Evolutionary conservation across 352 stramenopile species (phyloP).

Genomic region (Globisporangium nagaii): DNA sequence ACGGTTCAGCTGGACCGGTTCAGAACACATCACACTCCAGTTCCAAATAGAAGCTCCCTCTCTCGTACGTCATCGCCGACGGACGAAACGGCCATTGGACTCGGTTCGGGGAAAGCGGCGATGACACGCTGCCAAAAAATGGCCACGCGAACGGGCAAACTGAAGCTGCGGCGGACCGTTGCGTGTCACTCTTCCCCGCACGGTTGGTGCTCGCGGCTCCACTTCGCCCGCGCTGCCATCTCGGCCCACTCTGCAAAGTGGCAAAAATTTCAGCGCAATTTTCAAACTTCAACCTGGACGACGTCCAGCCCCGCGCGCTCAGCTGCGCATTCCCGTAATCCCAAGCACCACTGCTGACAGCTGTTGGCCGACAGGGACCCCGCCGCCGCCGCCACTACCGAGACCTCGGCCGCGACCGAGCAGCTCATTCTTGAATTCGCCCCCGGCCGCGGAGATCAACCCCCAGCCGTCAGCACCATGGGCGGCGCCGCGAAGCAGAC

Average conservation of each 20-base stretch:
- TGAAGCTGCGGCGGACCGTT: no score
- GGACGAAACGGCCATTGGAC: neutral
- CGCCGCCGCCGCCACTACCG: no score
- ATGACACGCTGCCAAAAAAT: neutral
- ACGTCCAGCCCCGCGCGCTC: neutral
- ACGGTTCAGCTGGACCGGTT: neutral
- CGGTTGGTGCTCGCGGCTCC: no score
- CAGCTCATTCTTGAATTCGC: constrained; percentile 5
- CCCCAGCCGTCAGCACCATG: constrained; percentile 19
- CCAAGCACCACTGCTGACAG: neutral
- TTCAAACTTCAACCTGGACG: constrained; percentile 7
- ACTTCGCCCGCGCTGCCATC: no score
- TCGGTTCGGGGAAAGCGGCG: no score
- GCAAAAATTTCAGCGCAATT: constrained; percentile 8
- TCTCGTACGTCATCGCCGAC: neutral
- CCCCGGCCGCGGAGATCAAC: neutral
- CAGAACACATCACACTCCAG: neutral
- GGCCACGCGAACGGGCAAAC: neutral
- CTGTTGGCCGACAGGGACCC: no score
- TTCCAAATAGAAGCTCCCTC: neutral
- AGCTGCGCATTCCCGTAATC: constrained; percentile 6
- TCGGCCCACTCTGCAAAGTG: no score
- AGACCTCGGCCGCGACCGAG: no score
- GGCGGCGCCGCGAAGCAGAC: constrained; percentile 9
- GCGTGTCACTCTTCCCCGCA: no score